Evolutionary conservation across 805 yeast genomes (phyloP).

Genomic region (Candida mattraensis): DNA sequence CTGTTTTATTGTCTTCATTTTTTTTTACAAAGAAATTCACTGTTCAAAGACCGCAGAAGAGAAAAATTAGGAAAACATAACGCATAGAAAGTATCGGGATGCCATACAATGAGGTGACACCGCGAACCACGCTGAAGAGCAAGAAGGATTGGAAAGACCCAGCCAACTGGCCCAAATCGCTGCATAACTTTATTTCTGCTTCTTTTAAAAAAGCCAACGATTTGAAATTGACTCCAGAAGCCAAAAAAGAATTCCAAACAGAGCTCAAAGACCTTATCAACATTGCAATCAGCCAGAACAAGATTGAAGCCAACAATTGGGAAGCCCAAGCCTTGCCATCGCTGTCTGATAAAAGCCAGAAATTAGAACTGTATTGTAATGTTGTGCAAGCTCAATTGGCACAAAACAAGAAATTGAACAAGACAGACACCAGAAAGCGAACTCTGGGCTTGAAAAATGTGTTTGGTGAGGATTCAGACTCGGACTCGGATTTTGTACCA

Average conservation of each 20-base stretch:
- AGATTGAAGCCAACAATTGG: slow-evolving; percentile 57
- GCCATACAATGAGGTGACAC: slow-evolving; percentile 22
- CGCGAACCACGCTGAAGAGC: slow-evolving; percentile 22
- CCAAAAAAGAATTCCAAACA: slow-evolving; percentile 41
- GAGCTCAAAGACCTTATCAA: slow-evolving; percentile 52
- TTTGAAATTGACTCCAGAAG: slow-evolving; percentile 32
- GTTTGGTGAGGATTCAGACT: slow-evolving; percentile 13
- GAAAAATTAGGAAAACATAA: slow-evolving; percentile 1
- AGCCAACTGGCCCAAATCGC: slow-evolving; percentile 52
- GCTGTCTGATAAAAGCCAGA: slow-evolving; percentile 17
- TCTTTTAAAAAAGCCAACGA: slow-evolving; percentile 44
- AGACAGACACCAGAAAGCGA: slow-evolving; percentile 9
- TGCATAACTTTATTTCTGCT: slow-evolving; percentile 49
- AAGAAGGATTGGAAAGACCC: slow-evolving; percentile 30
- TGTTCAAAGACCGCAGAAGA: slow-evolving; percentile 1
- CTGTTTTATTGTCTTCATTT: not conserved
- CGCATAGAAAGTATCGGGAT: slow-evolving; percentile 6
- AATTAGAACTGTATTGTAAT: slow-evolving; percentile 24
- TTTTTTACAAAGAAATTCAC: slow-evolving; percentile 30
- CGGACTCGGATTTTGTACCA: slow-evolving; percentile 2
- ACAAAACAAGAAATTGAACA: slow-evolving; percentile 4
- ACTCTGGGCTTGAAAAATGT: slow-evolving; percentile 12
- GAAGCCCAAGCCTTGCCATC: slow-evolving; percentile 48
- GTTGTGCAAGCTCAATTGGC: slow-evolving; percentile 2
- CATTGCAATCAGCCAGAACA: slow-evolving; percentile 44